Evolutionary conservation across 371 early-diverging fungal species (phyloP), one percentile per base, ranked within the genome.

Genomic region (Coemansia sp.): DNA sequence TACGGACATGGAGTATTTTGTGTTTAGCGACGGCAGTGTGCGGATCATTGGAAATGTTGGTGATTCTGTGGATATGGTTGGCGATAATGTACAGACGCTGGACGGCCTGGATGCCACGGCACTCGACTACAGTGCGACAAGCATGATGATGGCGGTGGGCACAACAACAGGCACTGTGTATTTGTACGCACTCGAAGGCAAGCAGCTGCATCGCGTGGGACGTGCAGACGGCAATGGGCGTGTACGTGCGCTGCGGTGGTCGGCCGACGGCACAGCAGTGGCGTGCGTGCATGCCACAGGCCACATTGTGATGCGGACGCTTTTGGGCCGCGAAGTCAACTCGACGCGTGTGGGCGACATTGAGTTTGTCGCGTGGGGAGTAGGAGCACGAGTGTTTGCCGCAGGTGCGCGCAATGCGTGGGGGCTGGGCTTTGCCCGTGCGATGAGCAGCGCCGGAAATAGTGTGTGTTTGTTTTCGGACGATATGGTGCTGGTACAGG

Each of bases 201-300:
- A 12, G 11, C 16, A 16, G 7, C 33, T 71, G 18, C 44, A 58
- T 9, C 37, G 37, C 16, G 57, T 67, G 25, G 62, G 28, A 25
- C 33, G 55, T 25, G 30, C 40, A 8, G 53, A 18, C 26, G 67
- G 44, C 20, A 28, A 23, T 12, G 52, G 23, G n/a, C 64, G 12
- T 21, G 66, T 64, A 2, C 23, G 57, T 3, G 53, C 65, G 44
- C 37, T 72, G 6, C 50, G 55, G 39, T 72, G 73, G 73, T 20
- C 73, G 26, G 30, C 55, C 23, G 62, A 60, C 20, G 77, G 75
- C 11, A 5, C 59, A 39, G 78, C 67, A 25, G 37, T 77, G 51
- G 73, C 69, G 23, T 69, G 73, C 53, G 75, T 65, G 37, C 58
- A 77, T 30, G 55, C 69, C 33, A 59, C 75, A 0, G 78, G 78